phyloP scores from a whole-genome alignment of 1,284 basidiomycete species.

The Fomitopsis pinicola region DNA sequence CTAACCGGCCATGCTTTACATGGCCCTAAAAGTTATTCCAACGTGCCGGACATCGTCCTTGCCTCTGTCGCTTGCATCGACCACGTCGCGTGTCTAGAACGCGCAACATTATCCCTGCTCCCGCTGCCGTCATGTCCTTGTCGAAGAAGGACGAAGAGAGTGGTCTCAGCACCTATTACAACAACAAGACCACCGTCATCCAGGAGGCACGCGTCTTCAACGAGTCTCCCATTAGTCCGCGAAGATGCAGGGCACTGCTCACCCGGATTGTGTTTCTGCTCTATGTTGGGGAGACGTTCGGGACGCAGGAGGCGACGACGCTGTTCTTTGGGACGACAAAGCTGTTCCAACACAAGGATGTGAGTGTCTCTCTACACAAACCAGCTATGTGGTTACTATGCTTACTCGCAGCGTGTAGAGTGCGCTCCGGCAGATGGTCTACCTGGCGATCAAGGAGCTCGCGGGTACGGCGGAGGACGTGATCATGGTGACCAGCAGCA shows the following conservation, averaged over 20 bases:
- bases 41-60: too few relatives aligned
- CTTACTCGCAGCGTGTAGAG: conserved; percentile 49
- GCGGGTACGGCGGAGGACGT: conserved; percentile 97
- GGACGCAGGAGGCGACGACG: conserved; percentile 94
- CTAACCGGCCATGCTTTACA: not conserved
- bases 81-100: not conserved
- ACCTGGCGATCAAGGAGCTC: conserved; percentile 98
- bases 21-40: too few relatives aligned
- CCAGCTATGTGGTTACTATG: not conserved
- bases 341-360: conserved; percentile 99
- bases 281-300: conserved; percentile 95
- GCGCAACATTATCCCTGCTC: conserved; percentile 1
- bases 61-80: not conserved
- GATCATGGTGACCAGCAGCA: conserved; percentile 99
- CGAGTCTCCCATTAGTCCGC: conserved; percentile 95
- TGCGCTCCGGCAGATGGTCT: conserved; percentile 96
- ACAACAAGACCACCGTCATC: conserved; percentile 94
- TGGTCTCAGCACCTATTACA: conserved; percentile 82
- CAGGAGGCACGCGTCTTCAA: conserved; percentile 99
- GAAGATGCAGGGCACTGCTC: conserved; percentile 94
- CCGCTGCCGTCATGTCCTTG: conserved; percentile 55
- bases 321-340: conserved; percentile 99
- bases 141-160: conserved; percentile 93
- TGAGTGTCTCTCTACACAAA: conserved; percentile 41
- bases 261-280: conserved; percentile 96